These are phyloP conservation scores for Psilocybe cubensis DNA, from an alignment of 768 basidiomycete species.

Conservation along the genomic window DNA sequence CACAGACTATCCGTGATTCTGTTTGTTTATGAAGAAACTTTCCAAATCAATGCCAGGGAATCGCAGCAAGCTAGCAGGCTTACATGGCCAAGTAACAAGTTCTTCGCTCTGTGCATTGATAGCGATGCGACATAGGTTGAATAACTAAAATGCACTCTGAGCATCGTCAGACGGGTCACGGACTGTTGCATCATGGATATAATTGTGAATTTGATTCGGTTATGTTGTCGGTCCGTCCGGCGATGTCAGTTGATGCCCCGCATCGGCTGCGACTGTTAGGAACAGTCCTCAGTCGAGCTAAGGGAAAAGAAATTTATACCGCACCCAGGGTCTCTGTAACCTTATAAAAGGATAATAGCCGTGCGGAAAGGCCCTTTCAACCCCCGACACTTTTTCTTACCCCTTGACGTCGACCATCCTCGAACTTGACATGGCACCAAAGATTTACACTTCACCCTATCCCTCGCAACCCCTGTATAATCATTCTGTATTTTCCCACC, in stretches of 20 bases:
- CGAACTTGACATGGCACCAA: conserved; percentile 35
- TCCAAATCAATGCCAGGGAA: not conserved
- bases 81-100: no score
- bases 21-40: not conserved
- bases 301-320: not conserved
- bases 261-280: not conserved
- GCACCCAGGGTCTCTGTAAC: not conserved
- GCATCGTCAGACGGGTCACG: not conserved
- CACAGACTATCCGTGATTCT: not conserved
- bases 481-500: conserved; percentile 52
- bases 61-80: no score
- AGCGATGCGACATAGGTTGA: not conserved
- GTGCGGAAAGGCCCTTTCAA: not conserved
- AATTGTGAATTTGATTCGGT: not conserved
- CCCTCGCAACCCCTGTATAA: conserved; percentile 40
- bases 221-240: conserved; percentile 1
- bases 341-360: not conserved
- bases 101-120: no score
- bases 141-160: not conserved
- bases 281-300: not conserved
- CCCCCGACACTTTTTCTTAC: not conserved
- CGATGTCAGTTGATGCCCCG: not conserved
- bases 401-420: conserved; percentile 13
- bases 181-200: no score
- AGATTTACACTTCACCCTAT: conserved; percentile 50